Percentiles rank a stretch among this genome's conserved stretches.
These are phyloP conservation scores for Diddensiella transvaalensis DNA, from an alignment of 805 yeast genomes.

Conservation along the genomic window DNA sequence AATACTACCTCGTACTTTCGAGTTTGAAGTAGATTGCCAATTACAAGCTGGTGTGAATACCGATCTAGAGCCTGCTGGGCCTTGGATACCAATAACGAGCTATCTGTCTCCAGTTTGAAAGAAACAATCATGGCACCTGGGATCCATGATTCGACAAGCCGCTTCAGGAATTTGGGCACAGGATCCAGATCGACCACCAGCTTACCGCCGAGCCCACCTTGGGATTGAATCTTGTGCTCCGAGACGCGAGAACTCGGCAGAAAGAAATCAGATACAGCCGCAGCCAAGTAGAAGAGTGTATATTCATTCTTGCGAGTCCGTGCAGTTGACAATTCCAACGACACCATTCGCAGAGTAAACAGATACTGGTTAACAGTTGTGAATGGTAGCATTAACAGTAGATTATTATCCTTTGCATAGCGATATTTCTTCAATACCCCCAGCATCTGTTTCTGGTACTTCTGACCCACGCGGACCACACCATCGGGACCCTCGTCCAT, in stretches of 20 bases:
- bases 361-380: conserved; percentile 94
- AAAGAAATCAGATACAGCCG: conserved; percentile 97
- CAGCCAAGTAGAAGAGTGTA: conserved; percentile 85
- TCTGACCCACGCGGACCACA: conserved; percentile 55
- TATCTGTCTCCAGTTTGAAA: conserved; percentile 90
- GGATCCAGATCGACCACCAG: conserved; percentile 85
- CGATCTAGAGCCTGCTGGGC: conserved; percentile 75
- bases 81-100: conserved; percentile 62
- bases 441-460: conserved; percentile 60
- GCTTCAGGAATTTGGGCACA: conserved; percentile 87
- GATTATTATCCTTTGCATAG: conserved; percentile 46
- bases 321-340: conserved; percentile 50
- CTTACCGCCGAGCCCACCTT: conserved; percentile 62
- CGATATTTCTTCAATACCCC: conserved; percentile 50
- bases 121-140: conserved; percentile 92
- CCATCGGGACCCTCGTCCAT: conserved; percentile 46
- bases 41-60: conserved; percentile 89
- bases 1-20: conserved; percentile 86
- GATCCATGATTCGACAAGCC: conserved; percentile 92
- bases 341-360: conserved; percentile 70
- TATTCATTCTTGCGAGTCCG: conserved; percentile 26
- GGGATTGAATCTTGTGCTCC: conserved; percentile 91
- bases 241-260: conserved; percentile 82
- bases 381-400: conserved; percentile 73
- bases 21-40: conserved; percentile 87